Conservation (phyloP, 306 rosid genomes). For the Lagenaria siceraria region DNA sequence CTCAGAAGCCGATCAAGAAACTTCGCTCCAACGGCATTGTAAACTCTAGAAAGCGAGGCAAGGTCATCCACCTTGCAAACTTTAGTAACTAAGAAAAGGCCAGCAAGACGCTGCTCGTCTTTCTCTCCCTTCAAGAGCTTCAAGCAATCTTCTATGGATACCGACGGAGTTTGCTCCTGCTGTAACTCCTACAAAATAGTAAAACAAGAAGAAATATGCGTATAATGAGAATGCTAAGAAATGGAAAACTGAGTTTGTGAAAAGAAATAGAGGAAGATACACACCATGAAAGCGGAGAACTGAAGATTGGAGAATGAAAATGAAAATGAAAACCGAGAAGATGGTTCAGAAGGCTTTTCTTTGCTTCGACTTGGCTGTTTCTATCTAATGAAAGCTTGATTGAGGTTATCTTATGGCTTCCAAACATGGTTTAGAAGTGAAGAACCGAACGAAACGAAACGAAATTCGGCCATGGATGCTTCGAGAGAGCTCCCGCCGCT, state of each 20-base stretch:
- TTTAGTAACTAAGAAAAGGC: slow-evolving; percentile 75
- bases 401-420: not conserved
- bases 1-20: slow-evolving; percentile 72
- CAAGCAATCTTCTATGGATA: slow-evolving; percentile 67
- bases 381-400: not conserved
- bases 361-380: not conserved
- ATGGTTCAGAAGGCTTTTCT: no score
- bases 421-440: not conserved
- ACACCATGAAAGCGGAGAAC: not conserved
- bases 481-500: not conserved
- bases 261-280: not conserved
- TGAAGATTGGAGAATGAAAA: not conserved
- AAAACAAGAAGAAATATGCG: not conserved
- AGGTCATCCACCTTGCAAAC: slow-evolving; percentile 60
- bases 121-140: slow-evolving; percentile 74
- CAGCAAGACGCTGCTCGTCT: slow-evolving; percentile 90
- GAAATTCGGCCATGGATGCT: not conserved
- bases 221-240: not conserved
- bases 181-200: slow-evolving; percentile 6
- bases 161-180: slow-evolving; percentile 26
- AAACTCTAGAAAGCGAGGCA: slow-evolving; percentile 49
- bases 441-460: no score
- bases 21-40: slow-evolving; percentile 51
- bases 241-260: not conserved
- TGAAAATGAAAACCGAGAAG: not conserved